Evolutionary conservation across 768 basidiomycete genomes (phyloP).

Genomic region (Suillus brevipes): DNA sequence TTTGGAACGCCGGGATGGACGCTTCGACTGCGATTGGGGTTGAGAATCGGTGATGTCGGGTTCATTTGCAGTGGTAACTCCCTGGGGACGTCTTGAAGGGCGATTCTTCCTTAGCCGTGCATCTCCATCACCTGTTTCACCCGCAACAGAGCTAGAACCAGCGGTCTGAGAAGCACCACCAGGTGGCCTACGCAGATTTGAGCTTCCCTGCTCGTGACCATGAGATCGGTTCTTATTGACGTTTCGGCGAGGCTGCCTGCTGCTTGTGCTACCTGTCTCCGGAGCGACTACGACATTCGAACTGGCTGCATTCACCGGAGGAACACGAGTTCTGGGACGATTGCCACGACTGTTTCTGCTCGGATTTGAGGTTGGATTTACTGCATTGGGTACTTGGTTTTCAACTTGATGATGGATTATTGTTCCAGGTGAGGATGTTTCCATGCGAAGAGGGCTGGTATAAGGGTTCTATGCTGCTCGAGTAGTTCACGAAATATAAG

Average conservation of each 20-base stretch:
- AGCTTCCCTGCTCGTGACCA: not conserved
- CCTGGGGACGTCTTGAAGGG: not conserved
- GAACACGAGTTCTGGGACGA: not conserved
- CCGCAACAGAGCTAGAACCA: not conserved
- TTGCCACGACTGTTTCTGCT: not conserved
- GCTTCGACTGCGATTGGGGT: constrained; percentile 7
- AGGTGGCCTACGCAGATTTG: not conserved
- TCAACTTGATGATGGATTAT: not conserved
- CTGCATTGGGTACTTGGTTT: not conserved
- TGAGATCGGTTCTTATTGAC: not conserved
- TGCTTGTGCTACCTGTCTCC: not conserved
- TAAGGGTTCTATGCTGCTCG: not conserved
- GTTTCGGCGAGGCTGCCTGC: not conserved
- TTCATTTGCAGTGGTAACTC: too few relatives aligned
- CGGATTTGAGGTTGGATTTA: not conserved
- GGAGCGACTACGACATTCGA: not conserved
- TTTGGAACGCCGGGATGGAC: constrained; percentile 32
- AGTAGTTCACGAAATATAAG: not conserved
- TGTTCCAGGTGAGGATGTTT: not conserved
- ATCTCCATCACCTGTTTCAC: too few relatives aligned
- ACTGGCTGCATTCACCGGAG: not conserved
- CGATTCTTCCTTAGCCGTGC: not conserved
- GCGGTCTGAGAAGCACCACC: not conserved
- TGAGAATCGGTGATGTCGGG: not conserved
- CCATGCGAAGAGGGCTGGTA: constrained; percentile 1